Evolutionary conservation across 2,329 filamentous ascomycete genomes (phyloP).

Genomic region (Talaromyces islandicus): DNA sequence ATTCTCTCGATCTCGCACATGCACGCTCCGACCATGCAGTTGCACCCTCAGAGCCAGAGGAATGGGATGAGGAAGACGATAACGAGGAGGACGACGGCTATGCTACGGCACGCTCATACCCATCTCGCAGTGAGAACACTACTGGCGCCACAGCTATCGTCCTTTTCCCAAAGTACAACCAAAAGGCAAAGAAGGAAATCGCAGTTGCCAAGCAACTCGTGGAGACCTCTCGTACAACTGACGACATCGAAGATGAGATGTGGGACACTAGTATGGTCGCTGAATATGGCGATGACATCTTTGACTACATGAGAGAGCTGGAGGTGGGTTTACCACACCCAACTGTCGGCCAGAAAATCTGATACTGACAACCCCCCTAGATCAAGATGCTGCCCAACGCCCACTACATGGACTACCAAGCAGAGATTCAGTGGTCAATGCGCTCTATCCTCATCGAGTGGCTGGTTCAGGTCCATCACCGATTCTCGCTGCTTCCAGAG

Average conservation of each 20-base stretch:
- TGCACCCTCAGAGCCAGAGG: constrained; percentile 52
- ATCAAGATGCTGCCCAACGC: constrained; percentile 76
- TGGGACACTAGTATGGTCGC: constrained; percentile 98
- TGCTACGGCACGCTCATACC: constrained; percentile 71
- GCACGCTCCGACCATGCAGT: constrained; percentile 17
- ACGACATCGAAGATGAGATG: constrained; percentile 80
- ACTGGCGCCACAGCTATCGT: constrained; percentile 59
- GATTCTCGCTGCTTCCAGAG: constrained; percentile 86
- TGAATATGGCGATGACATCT: constrained; percentile 94
- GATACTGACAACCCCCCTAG: constrained; percentile 39
- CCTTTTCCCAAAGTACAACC: constrained; percentile 66
- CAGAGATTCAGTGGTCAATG: constrained; percentile 99
- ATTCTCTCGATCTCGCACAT: constrained; percentile 16
- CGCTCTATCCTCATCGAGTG: constrained; percentile 95
- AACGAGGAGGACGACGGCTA: constrained; percentile 66
- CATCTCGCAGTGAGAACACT: constrained; percentile 69
- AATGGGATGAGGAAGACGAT: constrained; percentile 72
- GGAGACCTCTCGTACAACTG: constrained; percentile 57
- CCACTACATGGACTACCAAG: constrained; percentile 94
- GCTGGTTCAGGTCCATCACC: constrained; percentile 91
- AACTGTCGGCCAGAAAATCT: not conserved
- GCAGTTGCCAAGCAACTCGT: constrained; percentile 62
- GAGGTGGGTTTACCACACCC: constrained; percentile 54
- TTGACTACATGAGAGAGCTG: constrained; percentile 80
- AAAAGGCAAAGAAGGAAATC: constrained; percentile 66